Percentiles rank a stretch among this genome's conserved stretches.
These are phyloP conservation scores for Harringtonia lauricola DNA, from an alignment of 2,329 filamentous ascomycete genomes.

Conservation along the genomic window DNA sequence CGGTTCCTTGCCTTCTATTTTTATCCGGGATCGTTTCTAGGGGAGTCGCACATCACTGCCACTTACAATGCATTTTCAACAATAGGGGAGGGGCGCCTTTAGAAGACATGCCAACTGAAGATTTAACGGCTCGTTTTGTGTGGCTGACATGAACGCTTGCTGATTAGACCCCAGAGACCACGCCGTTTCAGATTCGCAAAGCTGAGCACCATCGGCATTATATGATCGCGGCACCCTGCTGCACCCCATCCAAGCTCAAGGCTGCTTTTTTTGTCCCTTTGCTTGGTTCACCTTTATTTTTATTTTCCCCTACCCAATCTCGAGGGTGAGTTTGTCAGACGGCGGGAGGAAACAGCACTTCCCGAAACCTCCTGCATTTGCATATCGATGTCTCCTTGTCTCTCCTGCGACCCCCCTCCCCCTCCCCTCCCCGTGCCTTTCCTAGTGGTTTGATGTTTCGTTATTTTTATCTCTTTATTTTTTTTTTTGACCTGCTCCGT, in stretches of 20 bases:
- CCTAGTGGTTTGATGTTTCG: too few relatives aligned
- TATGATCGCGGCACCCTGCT: conserved; percentile 8
- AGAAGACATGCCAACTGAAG: not conserved
- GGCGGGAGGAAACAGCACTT: too few relatives aligned
- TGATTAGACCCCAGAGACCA: conserved; percentile 7
- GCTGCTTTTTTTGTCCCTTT: not conserved
- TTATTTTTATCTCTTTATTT: too few relatives aligned
- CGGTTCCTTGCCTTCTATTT: conserved; percentile 6
- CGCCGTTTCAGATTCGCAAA: conserved; percentile 12
- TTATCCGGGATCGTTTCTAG: conserved; percentile 6
- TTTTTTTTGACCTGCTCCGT: too few relatives aligned
- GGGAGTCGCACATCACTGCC: conserved; percentile 1
- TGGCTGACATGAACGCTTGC: conserved; percentile 9
- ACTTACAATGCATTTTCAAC: not conserved
- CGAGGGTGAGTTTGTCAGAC: too few relatives aligned
- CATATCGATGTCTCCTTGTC: too few relatives aligned
- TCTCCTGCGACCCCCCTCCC: too few relatives aligned
- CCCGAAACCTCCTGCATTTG: too few relatives aligned
- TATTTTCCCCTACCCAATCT: not conserved
- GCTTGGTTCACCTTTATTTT: not conserved
- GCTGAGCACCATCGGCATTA: conserved; percentile 9
- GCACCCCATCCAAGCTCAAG: not conserved
- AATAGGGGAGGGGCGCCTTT: not conserved
- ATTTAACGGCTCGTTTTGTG: conserved; percentile 8
- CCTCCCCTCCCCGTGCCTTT: too few relatives aligned